phyloP scores from a whole-genome alignment of 1,284 basidiomycete species.

The Schizophyllum commune region DNA sequence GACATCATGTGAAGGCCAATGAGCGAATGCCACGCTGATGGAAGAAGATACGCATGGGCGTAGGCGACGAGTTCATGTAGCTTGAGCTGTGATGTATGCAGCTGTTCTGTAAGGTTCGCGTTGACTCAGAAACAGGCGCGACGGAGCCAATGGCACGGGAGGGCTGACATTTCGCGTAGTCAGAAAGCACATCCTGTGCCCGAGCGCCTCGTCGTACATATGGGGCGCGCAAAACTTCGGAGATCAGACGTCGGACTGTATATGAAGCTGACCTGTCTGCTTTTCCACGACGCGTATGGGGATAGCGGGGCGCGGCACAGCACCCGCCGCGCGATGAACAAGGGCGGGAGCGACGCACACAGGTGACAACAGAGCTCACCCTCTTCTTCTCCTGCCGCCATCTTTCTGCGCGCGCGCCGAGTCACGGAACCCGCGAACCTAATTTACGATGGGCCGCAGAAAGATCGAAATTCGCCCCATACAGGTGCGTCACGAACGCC shows the following conservation, averaged over 20 bases:
- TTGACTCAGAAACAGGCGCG: not conserved
- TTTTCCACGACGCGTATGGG: not conserved
- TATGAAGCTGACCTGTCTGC: not conserved
- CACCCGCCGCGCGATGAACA: not conserved
- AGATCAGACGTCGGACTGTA: not conserved
- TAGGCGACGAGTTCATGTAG: not conserved
- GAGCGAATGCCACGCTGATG: not conserved
- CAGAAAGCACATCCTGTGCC: no score
- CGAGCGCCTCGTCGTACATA: not conserved
- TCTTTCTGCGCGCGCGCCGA: not conserved
- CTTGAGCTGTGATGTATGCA: not conserved
- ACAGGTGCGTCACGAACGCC: slow-evolving; percentile 40
- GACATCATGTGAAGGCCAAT: not conserved
- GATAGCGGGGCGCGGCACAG: not conserved
- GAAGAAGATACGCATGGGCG: not conserved
- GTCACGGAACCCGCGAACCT: not conserved
- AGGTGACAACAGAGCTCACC: not conserved
- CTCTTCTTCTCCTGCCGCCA: not conserved
- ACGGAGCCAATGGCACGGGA: not conserved
- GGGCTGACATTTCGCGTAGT: no score
- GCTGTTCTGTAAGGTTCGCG: not conserved
- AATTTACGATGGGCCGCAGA: slow-evolving; percentile 65
- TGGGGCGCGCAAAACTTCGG: not conserved
- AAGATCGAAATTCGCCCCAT: slow-evolving; percentile 91
- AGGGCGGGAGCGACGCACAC: not conserved